Evolutionary conservation across 1,139 yeast genomes (phyloP).

Genomic region (Eremothecium cymbalariae): DNA sequence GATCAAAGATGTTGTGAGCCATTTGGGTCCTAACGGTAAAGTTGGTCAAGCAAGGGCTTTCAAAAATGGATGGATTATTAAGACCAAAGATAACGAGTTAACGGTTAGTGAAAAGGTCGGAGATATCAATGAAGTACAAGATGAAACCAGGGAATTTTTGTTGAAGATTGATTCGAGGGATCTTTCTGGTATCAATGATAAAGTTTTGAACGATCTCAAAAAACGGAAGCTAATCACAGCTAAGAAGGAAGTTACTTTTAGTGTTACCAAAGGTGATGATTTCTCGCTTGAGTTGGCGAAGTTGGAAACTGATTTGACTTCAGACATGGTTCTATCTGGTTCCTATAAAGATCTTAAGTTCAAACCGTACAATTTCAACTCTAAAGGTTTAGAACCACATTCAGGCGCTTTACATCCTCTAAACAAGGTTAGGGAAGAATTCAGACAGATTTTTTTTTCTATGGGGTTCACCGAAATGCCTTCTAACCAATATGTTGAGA

Average conservation of each 20-base stretch:
- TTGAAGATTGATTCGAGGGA: constrained; percentile 41
- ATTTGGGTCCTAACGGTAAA: constrained; percentile 75
- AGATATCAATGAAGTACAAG: constrained; percentile 38
- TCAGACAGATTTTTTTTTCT: constrained; percentile 92
- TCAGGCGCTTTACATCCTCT: constrained; percentile 96
- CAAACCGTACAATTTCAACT: constrained; percentile 92
- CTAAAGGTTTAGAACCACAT: constrained; percentile 80
- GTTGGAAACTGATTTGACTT: constrained; percentile 86
- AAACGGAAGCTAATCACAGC: constrained; percentile 80
- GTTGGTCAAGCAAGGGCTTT: constrained; percentile 98
- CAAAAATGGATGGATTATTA: constrained; percentile 92
- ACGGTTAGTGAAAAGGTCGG: constrained; percentile 45
- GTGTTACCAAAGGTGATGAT: constrained; percentile 70
- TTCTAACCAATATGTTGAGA: constrained; percentile 92
- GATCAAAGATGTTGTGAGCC: constrained; percentile 64
- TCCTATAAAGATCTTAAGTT: constrained; percentile 78
- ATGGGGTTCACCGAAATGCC: constrained; percentile 99
- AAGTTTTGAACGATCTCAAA: constrained; percentile 75
- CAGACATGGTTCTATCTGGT: constrained; percentile 78
- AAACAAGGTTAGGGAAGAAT: constrained; percentile 93
- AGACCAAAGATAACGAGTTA: constrained; percentile 69
- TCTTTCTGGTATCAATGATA: constrained; percentile 52
- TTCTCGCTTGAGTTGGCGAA: constrained; percentile 74
- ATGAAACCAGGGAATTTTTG: constrained; percentile 60
- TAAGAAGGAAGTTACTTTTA: constrained; percentile 68